Percentiles rank a stretch among this genome's conserved stretches.
These are phyloP conservation scores for Aegilops tauschii DNA, from an alignment of 176 grass and related monocot genomes.

Conservation along the genomic window DNA sequence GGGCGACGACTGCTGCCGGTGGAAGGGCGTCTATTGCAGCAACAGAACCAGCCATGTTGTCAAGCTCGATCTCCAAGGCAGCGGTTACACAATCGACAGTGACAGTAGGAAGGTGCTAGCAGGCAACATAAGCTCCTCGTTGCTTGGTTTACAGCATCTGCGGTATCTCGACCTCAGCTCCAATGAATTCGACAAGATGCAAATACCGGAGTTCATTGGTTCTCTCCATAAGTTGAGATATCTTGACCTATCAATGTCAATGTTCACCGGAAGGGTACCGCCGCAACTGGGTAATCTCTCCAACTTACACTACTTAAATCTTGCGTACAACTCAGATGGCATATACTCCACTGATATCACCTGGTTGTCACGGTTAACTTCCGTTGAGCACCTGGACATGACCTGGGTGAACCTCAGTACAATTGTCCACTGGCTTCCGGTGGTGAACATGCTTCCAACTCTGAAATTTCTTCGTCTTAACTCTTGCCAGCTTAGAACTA, in stretches of 20 bases:
- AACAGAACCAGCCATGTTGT: background rate
- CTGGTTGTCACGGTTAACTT: conserved; percentile 24
- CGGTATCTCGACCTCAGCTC: background rate
- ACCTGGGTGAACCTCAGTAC: background rate
- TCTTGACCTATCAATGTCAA: background rate
- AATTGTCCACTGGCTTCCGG: background rate
- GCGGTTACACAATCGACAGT: fast-evolving
- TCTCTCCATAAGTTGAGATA: background rate
- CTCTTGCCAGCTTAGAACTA: background rate
- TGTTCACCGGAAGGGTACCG: conserved; percentile 31
- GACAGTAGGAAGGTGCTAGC: background rate
- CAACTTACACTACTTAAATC: conserved; percentile 18
- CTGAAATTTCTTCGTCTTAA: background rate
- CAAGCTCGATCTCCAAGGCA: background rate
- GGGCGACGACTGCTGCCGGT: background rate
- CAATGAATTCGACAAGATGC: background rate
- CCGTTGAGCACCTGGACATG: conserved; percentile 15
- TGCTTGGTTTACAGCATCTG: background rate
- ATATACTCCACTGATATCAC: too few species aligned
- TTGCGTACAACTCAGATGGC: too few species aligned
- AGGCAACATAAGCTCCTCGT: background rate
- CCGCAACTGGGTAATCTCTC: conserved; percentile 48
- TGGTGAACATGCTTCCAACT: background rate
- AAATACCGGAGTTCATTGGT: background rate
- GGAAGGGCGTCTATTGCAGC: background rate